These are phyloP conservation scores for Cladophialophora psammophila DNA, from an alignment of 2,329 filamentous ascomycete species.

Conservation along the genomic window DNA sequence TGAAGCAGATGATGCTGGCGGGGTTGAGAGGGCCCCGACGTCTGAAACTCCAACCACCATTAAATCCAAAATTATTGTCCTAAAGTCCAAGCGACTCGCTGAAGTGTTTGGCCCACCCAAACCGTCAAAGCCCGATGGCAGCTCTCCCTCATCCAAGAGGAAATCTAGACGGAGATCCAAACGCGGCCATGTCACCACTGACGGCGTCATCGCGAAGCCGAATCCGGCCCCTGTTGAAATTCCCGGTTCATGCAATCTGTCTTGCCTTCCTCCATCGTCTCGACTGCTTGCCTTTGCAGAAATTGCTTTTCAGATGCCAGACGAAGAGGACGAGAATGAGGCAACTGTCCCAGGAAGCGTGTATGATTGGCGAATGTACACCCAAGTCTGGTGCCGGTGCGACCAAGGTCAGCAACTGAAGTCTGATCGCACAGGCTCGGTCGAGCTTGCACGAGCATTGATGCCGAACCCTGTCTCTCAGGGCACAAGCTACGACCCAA, in stretches of 20 bases:
- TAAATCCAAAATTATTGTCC: slow-evolving; percentile 28
- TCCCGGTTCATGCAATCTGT: slow-evolving; percentile 25
- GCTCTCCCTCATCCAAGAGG: slow-evolving; percentile 1
- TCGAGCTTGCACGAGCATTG: slow-evolving; percentile 31
- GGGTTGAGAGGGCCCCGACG: slow-evolving; percentile 8
- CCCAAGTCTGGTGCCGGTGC: slow-evolving; percentile 26
- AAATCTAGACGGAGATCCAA: slow-evolving; percentile 1
- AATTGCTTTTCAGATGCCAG: slow-evolving; percentile 32
- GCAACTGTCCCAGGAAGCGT: slow-evolving; percentile 28
- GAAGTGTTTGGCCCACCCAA: slow-evolving; percentile 3
- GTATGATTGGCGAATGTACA: slow-evolving; percentile 30
- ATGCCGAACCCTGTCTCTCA: slow-evolving; percentile 30
- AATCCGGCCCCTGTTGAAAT: neutral
- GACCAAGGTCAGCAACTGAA: slow-evolving; percentile 9
- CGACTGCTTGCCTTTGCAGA: slow-evolving; percentile 35
- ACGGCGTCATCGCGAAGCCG: neutral
- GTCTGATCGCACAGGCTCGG: slow-evolving; percentile 22
- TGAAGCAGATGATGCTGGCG: slow-evolving; percentile 11
- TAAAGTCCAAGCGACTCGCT: slow-evolving; percentile 23
- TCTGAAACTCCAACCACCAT: neutral
- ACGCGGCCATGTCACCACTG: neutral
- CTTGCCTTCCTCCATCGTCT: slow-evolving; percentile 29
- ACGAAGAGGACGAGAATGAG: slow-evolving; percentile 31
- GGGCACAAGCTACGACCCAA: slow-evolving; percentile 19
- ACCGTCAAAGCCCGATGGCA: neutral